Base-by-base conservation (phyloP, 192 early-diverging fungal species). In the Coemansia aciculifera region DNA sequence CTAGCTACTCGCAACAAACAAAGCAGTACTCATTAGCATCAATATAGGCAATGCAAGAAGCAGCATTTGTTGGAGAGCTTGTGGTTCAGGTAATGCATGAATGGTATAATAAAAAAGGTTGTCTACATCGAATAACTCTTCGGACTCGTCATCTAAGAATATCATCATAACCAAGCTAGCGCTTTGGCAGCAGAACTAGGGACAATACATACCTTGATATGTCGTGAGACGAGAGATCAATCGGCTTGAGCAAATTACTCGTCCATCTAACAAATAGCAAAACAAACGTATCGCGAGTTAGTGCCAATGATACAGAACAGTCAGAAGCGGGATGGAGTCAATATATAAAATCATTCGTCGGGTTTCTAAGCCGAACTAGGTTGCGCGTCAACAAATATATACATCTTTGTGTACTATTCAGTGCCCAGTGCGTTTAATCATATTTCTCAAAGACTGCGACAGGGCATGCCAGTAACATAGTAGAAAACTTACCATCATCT, bases 61-160 rank as follows among this genome's bases (percentile, higher is more conserved):
- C 8, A 19, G 46, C 19, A 3, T 48, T 24, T 44, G 65, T 23
- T 39, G n/a, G 60, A 54, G 11, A 3, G 36, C 13, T 39, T 71
- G 34, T 36, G 71, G 79, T 66, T 81, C 79, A 81, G 79, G 48
- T 71, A 69, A 84, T 73, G 89, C 89, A 90, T 90, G 89, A 90
- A 90, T 89, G 87, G 88, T 88, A 89, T 48, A 48, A 48, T 23
- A 86, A 85, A 77, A 81, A 73, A 77, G 68, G 84, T 78, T 89
- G 68, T 90, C 89, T 83, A 88, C 89, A 90, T 75, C 77, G 87
- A 89, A 88, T 74, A 69, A 89, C 87, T 81, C 77, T 86, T 90
- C 89, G 75, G 89, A 90, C 89, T 90, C 89, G 89, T 90, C 89
- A 90, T 90, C 89, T 87, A 89, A 86, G 66, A 67, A 68, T 59